These are phyloP conservation scores for Clarireedia homoeocarpa DNA, from an alignment of 2,329 filamentous ascomycete species.

Conservation along the genomic window DNA sequence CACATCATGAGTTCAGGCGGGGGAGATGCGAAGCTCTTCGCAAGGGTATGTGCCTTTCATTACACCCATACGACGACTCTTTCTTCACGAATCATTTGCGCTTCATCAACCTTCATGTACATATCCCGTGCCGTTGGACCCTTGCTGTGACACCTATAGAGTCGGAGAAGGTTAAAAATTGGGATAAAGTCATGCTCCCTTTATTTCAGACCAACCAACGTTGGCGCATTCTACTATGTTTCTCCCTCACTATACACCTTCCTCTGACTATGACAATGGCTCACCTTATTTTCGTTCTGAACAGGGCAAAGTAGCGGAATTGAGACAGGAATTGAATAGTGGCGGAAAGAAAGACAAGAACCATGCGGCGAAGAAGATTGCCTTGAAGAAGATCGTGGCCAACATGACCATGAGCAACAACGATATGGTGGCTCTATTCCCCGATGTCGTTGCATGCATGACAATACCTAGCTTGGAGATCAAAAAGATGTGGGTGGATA, in stretches of 20 bases:
- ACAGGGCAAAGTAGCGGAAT: conserved; percentile 98
- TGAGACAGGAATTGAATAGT: conserved; percentile 87
- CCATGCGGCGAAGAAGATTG: conserved; percentile 89
- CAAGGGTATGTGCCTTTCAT: conserved; percentile 61
- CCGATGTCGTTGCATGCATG: conserved; percentile 94
- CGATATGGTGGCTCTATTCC: conserved; percentile 96
- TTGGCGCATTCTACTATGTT: conserved; percentile 21
- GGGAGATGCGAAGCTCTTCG: conserved; percentile 99
- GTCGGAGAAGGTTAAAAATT: not conserved
- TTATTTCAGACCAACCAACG: not conserved
- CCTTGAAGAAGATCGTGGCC: conserved; percentile 97
- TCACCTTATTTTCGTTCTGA: conserved; percentile 32
- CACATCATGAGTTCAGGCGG: conserved; percentile 43
- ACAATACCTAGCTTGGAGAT: conserved; percentile 89
- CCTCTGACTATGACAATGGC: conserved; percentile 19
- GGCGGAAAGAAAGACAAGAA: conserved; percentile 98
- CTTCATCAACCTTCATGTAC: conserved; percentile 13
- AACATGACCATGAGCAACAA: conserved; percentile 99
- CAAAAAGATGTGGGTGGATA: conserved; percentile 83
- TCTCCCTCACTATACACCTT: conserved; percentile 26
- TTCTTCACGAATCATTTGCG: not conserved
- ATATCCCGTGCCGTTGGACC: conserved; percentile 4
- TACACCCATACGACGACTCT: not conserved
- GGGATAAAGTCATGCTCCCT: not conserved
- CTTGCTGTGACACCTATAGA: conserved; percentile 4